Evolutionary conservation across 1,284 basidiomycete species (phyloP).

Genomic region (Wolfiporia cocos): DNA sequence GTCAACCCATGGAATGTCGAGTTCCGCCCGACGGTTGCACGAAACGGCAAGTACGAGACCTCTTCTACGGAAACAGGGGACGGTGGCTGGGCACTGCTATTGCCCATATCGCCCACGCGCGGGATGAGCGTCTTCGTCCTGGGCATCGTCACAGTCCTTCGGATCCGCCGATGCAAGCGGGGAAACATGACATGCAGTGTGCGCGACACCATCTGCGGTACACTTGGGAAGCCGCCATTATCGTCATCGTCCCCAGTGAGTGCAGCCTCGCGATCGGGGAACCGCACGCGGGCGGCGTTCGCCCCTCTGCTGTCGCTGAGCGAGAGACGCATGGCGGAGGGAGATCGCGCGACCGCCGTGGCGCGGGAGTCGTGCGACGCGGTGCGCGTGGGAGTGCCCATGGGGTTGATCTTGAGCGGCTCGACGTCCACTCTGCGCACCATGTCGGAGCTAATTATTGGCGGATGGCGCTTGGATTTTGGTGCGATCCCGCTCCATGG

Average conservation of each 20-base stretch:
- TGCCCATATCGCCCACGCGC: conserved; percentile 15
- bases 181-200: conserved; percentile 55
- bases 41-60: conserved; percentile 85
- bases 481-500: no score
- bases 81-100: conserved; percentile 6
- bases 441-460: conserved; percentile 66
- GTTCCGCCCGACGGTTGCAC: conserved; percentile 81
- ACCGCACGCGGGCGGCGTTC: background rate
- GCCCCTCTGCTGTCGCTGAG: background rate
- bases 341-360: background rate
- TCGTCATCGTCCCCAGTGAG: conserved; percentile 7
- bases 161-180: conserved; percentile 41
- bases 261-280: no score
- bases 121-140: conserved; percentile 60
- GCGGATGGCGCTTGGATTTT: background rate
- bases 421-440: conserved; percentile 72
- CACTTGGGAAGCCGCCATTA: conserved; percentile 89
- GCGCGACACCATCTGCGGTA: conserved; percentile 48
- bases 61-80: conserved; percentile 35
- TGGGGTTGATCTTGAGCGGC: conserved; percentile 71
- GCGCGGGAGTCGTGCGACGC: background rate
- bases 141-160: conserved; percentile 69
- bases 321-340: background rate
- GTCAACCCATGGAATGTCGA: conserved; percentile 82
- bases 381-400: conserved; percentile 13